These are phyloP conservation scores for Batrachochytrium dendrobatidis DNA, from an alignment of 371 early-diverging fungal species.

Conservation along the genomic window DNA sequence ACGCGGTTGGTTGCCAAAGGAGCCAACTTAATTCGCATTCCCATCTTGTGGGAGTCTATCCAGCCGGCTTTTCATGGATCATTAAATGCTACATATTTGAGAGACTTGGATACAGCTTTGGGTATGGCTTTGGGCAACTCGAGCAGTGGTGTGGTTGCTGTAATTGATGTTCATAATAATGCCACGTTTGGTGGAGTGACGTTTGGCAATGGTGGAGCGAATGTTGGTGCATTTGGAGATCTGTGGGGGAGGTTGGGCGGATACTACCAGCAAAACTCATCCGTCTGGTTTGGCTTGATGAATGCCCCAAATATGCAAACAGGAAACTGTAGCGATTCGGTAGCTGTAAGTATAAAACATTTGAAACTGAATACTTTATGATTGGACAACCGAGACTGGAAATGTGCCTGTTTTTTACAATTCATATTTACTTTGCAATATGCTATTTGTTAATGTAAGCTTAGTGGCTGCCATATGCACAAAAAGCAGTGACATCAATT, in stretches of 20 bases:
- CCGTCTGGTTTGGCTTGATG: background rate
- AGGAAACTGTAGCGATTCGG: background rate
- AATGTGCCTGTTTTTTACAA: no score
- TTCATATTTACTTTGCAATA: no score
- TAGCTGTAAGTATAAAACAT: background rate
- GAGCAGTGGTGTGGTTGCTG: background rate
- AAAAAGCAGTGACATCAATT: background rate
- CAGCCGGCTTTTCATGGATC: background rate
- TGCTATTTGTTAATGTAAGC: background rate
- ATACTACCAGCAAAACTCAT: background rate
- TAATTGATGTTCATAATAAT: conserved; percentile 1
- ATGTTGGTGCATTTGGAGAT: conserved; percentile 1
- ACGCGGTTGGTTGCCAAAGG: background rate
- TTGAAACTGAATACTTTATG: no score
- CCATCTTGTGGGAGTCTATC: background rate
- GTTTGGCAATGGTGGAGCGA: background rate
- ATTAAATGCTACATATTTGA: background rate
- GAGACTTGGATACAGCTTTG: background rate
- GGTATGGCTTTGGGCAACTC: background rate
- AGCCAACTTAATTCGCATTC: background rate
- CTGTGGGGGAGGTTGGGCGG: background rate
- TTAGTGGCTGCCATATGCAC: background rate
- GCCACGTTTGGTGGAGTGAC: background rate
- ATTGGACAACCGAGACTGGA: no score
- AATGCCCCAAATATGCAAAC: background rate